Base-by-base conservation (phyloP, 2,329 filamentous ascomycete genomes). In the Colletotrichum plurivorum region DNA sequence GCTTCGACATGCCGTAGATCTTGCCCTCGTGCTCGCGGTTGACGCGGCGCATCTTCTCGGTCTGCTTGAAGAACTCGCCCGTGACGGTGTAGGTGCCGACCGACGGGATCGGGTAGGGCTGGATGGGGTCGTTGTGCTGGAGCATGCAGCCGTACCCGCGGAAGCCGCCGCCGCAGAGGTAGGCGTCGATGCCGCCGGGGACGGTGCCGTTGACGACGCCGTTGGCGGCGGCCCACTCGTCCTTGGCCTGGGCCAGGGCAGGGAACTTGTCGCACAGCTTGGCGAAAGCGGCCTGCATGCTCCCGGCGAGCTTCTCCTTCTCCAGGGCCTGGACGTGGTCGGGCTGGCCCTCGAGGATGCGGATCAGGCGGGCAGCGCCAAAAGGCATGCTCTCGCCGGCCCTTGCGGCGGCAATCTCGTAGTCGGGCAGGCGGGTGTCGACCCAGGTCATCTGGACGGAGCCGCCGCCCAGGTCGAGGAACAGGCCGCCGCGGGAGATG, bases 71-170 rank as follows among this genome's bases (percentile, higher is more conserved):
- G 3, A 87, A 83, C 3, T 82, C 76, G 12, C 88, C 88, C 0
- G 85, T 79, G 1, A 91, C 93, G 9, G 85, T 88, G 79, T 96
- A 97, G 2, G 93, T 91, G 71, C 94, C 95, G 78, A 96, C 92
- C 20, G 92, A 90, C 0, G 94, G 89, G 27, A 97, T 92, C 0
- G 95, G 95, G 77, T 97, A 98, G 0, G 94, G 94, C 62, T 87
- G 84, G 51, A 94, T 87, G 6, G 84, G 80, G 74, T 95, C 93
- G 73, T 89, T 87, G 76, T 92, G 90, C 92, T 97, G 95, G 60
- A 97, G 85, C 76, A 97, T 90, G 79, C 94, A 97, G 7, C 94
- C 95, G 85, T 97, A 97, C 16, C 95, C 95, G 43, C 95, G 86
- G 77, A 97, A 97, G 0, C 95, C 95, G 25, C 95, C 95, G 51